Evolutionary conservation across 2,329 filamentous ascomycete species (phyloP).

Genomic region (Aplosporella prunicola): DNA sequence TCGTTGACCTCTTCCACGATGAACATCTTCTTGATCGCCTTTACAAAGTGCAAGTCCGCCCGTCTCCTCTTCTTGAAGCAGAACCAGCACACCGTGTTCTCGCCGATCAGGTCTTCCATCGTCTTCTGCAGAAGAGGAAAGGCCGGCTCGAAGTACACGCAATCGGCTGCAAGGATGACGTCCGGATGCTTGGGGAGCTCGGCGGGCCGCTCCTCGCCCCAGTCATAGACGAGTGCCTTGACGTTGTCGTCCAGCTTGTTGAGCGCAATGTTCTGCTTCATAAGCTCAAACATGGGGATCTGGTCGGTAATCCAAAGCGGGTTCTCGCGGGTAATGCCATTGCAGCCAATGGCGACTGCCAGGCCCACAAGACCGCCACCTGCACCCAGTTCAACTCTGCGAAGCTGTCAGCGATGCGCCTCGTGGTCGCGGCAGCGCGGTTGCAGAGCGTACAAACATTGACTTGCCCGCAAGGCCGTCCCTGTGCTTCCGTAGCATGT

Average conservation of each 20-base stretch:
- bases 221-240: conserved; percentile 65
- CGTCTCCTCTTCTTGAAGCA: conserved; percentile 90
- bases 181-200: conserved; percentile 52
- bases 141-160: conserved; percentile 93
- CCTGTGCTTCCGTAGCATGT: conserved; percentile 67
- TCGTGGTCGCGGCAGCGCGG: background rate
- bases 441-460: conserved; percentile 52
- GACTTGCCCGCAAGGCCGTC: conserved; percentile 48
- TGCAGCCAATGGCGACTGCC: conserved; percentile 48
- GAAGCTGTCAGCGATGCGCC: conserved; percentile 13
- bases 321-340: conserved; percentile 16
- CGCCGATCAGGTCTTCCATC: conserved; percentile 60
- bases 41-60: conserved; percentile 49
- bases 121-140: conserved; percentile 81
- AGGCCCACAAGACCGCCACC: conserved; percentile 79
- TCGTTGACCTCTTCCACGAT: conserved; percentile 38
- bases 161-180: conserved; percentile 87
- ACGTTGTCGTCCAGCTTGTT: conserved; percentile 60
- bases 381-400: conserved; percentile 80
- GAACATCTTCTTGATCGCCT: conserved; percentile 40
- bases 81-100: conserved; percentile 63
- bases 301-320: conserved; percentile 82
- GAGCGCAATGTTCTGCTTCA: conserved; percentile 77
- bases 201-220: conserved; percentile 45
- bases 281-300: conserved; percentile 71